Base-by-base conservation (phyloP, 345 rosid genomes). In the Linum tenue region DNA sequence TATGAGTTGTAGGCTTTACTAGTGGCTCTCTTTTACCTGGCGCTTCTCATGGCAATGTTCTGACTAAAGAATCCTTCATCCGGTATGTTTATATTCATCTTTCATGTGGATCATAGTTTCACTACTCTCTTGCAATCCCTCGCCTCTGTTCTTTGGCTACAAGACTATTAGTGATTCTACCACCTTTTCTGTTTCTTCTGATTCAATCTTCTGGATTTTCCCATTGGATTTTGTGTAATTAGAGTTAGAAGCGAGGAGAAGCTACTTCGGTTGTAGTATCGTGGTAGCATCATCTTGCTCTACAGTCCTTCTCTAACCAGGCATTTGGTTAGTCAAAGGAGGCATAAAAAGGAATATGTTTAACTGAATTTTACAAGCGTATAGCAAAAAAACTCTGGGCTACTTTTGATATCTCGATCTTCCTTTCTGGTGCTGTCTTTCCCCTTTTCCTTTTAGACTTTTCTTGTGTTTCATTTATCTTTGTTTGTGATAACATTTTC, bases 1-100 rank as follows among this genome's bases (percentile, higher is more conserved):
- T 22, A 22, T 74, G 62, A 64, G 50, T 11, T 69, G 82, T 79
- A 80, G 84, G 64, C 12, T 64, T 68, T 43, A 65, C 71, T 65
- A 63, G 17, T 63, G 31, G 69, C 63, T 69, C 79, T 44, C 68
- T 50, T 43, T 56, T 67, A 55, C 61, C 38, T 14, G 42, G 68
- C 60, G 56, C 73, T 42, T 31, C 40, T 44, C 37, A 43, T 43
- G 59, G 15, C 56, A 65, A 61, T 59, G 63, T 57, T 50, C 57
- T 66, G 39, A 62, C 62, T 3, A 69, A 55, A 63, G 81, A 67
- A 53, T 64, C 70, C 42, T 62, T 66, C 16, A 65, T 64, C 56
- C 55, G 82, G 86, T 77, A 68, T 39, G 16, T 65, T 67, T 4
- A 55, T 37, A 36, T 66, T 42, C 22, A 59, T 57, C 36, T 51